Evolutionary conservation across 805 yeast genomes (phyloP), one percentile per base, ranked within the genome.

Genomic region (Sugiyamaella boreocaroliniensis): DNA sequence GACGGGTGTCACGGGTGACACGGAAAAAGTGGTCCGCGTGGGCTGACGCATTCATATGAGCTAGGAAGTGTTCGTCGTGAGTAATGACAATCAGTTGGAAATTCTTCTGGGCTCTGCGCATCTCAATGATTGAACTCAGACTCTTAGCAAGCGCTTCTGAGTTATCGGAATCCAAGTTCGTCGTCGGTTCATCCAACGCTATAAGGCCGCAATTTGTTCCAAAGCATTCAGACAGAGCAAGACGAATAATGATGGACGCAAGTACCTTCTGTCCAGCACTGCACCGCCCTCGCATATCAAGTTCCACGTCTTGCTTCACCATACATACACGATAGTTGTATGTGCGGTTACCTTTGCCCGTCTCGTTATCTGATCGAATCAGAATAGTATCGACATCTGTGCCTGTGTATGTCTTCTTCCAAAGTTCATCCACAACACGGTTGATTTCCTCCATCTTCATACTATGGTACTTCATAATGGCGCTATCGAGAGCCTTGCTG

Each of bases 201-300:
- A 93, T 88, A 69, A 93, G 86, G 48, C 99, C 99, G 72, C 97
- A 92, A 64, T 86, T 88, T 1, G 83, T 77, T 7, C 99, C 98
- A 72, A 93, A 92, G 63, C 97, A 88, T 68, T 93, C 98, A 1
- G 98, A 93, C 47, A 93, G 72, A 0, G 97, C 97, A 52, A 93
- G 71, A 51, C 99, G 76, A 52, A 93, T 92, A 32, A 93, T 82
- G 47, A 93, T 90, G 41, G 95, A 85, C 0, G 98, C 97, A 45
- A 93, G 70, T 4, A 93, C 97, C 63, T 89, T 88, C 68, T 93
- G 99, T 0, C 99, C 99, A 0, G 99, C 98, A 1, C 97, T 88
- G 67, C 99, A 93, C 53, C 99, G 73, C 0, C 99, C 99, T 56
- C 99, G 78, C 99, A 93, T 93, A 65, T 93, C 99, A 47, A 93